A percentile compares a stretch with the other conserved stretches of the same genome.
Evolutionary conservation across 352 stramenopile genomes (phyloP).

Genomic region (Elongisporangium prolatum): DNA sequence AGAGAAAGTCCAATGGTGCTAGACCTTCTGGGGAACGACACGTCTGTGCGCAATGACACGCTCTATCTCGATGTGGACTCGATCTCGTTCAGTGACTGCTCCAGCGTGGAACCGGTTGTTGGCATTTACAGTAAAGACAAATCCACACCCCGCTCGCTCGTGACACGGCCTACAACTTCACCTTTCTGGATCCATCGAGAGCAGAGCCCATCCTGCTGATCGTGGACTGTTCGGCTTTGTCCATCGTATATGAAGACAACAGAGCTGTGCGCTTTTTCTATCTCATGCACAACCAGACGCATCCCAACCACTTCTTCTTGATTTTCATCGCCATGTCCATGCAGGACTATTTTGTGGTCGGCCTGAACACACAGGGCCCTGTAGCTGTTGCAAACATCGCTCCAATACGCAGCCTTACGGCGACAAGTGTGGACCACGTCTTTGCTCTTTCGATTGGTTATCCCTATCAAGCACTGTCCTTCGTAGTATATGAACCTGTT

Average conservation of each 20-base stretch:
- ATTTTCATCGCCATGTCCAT: conserved; percentile 22
- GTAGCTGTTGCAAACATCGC: conserved; percentile 22
- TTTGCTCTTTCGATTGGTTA: conserved; percentile 24
- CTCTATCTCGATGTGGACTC: conserved; percentile 26
- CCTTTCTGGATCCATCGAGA: conserved; percentile 14
- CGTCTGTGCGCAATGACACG: conserved; percentile 16
- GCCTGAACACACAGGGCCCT: conserved; percentile 21
- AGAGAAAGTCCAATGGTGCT: conserved; percentile 25
- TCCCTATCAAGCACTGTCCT: conserved; percentile 25
- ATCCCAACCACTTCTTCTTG: conserved; percentile 19
- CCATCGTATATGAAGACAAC: conserved; percentile 20
- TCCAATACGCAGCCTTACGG: conserved; percentile 23
- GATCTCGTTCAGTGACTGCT: conserved; percentile 17
- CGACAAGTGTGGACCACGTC: conserved; percentile 13
- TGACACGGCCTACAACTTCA: conserved; percentile 22
- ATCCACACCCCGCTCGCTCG: conserved; percentile 15
- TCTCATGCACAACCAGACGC: conserved; percentile 22
- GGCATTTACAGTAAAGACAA: conserved; percentile 22
- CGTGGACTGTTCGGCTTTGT: conserved; percentile 30
- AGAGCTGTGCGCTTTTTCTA: conserved; percentile 31
- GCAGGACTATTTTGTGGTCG: conserved; percentile 33
- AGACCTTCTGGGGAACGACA: conserved; percentile 11
- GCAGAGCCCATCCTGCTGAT: conserved; percentile 31
- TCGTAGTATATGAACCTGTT: conserved; percentile 19
- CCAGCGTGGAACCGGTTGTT: conserved; percentile 1